A percentile compares a stretch with the other conserved stretches of the same genome.
These are phyloP conservation scores for Sphaerobolus stellatus DNA, from an alignment of 1,284 basidiomycete species.

Conservation along the genomic window DNA sequence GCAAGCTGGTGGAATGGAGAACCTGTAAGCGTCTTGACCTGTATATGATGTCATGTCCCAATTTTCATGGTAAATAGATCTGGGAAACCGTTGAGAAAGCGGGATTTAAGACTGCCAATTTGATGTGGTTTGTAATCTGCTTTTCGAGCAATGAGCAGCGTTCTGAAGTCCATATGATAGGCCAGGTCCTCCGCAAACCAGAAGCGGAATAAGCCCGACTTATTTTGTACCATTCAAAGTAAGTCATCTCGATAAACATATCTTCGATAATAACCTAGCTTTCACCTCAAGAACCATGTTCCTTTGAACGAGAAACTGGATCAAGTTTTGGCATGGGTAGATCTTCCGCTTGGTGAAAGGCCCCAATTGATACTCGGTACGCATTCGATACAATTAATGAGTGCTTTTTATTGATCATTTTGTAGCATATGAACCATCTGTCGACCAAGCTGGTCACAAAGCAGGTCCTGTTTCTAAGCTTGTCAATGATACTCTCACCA, in stretches of 20 bases:
- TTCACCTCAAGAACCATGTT: slow-evolving; percentile 53
- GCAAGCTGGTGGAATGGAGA: slow-evolving; percentile 85
- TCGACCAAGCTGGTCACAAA: slow-evolving; percentile 80
- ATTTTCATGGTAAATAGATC: slow-evolving; percentile 51
- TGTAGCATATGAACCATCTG: slow-evolving; percentile 71
- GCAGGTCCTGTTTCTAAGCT: slow-evolving; percentile 71
- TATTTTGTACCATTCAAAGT: slow-evolving; percentile 80
- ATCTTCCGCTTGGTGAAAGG: slow-evolving; percentile 63
- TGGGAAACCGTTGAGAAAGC: slow-evolving; percentile 83
- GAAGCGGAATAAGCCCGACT: slow-evolving; percentile 61
- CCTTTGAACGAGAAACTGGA: slow-evolving; percentile 67
- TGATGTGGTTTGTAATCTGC: slow-evolving; percentile 74
- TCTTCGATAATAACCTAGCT: background rate
- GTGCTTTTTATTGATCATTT: background rate
- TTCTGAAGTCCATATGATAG: slow-evolving; percentile 35
- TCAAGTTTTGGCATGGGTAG: slow-evolving; percentile 76
- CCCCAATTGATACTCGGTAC: slow-evolving; percentile 79
- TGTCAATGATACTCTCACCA: slow-evolving; percentile 66
- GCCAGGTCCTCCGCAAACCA: slow-evolving; percentile 78
- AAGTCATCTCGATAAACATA: slow-evolving; percentile 18
- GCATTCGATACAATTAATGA: slow-evolving; percentile 18
- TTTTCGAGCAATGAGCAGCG: background rate
- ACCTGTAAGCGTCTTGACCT: slow-evolving; percentile 60
- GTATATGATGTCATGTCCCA: background rate
- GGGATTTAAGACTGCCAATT: slow-evolving; percentile 75